Conservation (phyloP, 345 rosid species). For the Eucalyptus grandis region DNA sequence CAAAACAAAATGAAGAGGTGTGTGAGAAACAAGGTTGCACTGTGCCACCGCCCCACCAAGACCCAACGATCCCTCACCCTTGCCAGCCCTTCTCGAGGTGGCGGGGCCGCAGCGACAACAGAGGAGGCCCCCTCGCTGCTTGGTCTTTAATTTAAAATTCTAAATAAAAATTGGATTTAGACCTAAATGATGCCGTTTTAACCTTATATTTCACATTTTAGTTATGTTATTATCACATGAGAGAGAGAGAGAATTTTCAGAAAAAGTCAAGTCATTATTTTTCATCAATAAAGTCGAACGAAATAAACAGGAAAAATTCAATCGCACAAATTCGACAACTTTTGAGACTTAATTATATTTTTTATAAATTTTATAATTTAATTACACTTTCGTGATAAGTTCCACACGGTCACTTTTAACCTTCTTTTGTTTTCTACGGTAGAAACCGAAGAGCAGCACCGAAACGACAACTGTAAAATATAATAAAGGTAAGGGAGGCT, state of each 20-base stretch:
- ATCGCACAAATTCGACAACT: rapidly evolving
- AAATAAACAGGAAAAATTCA: no score
- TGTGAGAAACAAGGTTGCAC: not conserved
- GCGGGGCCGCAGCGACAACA: rapidly evolving
- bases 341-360: rapidly evolving
- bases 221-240: rapidly evolving
- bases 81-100: not conserved
- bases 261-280: no score
- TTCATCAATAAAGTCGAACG: rapidly evolving
- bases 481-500: not conserved
- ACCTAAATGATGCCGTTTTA: rapidly evolving
- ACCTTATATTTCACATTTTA: not conserved
- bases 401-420: no score
- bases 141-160: not conserved
- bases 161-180: rapidly evolving
- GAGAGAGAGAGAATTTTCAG: no score
- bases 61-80: not conserved
- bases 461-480: not conserved
- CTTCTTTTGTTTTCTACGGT: rapidly evolving
- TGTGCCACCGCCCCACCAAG: no score
- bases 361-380: no score
- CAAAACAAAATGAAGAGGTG: rapidly evolving
- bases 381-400: rapidly evolving
- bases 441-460: not conserved
- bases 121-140: not conserved